Evolutionary conservation across 257 asterid genomes (phyloP).

Genomic region (Thymus mandschuricus): DNA sequence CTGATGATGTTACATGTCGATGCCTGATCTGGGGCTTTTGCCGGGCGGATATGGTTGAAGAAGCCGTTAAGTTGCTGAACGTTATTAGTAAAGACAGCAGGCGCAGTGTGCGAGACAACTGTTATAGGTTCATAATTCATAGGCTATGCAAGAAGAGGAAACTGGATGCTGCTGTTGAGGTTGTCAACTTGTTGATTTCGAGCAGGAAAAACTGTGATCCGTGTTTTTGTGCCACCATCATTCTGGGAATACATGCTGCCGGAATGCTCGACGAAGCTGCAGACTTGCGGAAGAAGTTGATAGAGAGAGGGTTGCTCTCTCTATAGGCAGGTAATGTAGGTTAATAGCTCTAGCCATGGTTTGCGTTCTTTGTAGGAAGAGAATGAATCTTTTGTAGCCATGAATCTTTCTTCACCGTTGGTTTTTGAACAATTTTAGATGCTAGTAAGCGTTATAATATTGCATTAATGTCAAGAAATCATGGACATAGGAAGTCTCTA

Average conservation of each 20-base stretch:
- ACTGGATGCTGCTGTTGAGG: conserved; percentile 60
- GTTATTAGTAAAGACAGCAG: conserved; percentile 49
- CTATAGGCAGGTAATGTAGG: background rate
- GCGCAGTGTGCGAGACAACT: conserved; percentile 62
- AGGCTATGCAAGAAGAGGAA: conserved; percentile 64
- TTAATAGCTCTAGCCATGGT: background rate
- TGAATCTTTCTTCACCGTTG: background rate
- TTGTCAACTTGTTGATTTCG: conserved; percentile 52
- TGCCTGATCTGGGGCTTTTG: conserved; percentile 89
- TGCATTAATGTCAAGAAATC: too few relatives aligned
- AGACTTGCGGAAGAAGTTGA: conserved; percentile 55
- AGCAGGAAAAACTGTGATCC: conserved; percentile 44
- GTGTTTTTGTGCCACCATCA: conserved; percentile 43
- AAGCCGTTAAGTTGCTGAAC: conserved; percentile 64
- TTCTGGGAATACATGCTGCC: conserved; percentile 60
- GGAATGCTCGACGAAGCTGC: conserved; percentile 75
- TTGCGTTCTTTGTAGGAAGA: conserved; percentile 5
- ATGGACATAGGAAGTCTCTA: too few relatives aligned
- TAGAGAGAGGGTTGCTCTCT: conserved; percentile 45
- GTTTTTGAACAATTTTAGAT: background rate
- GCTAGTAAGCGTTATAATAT: too few relatives aligned
- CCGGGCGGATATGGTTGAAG: conserved; percentile 71
- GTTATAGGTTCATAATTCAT: conserved; percentile 69
- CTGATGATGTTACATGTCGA: conserved; percentile 80
- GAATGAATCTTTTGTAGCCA: background rate